Evolutionary conservation across 2,329 filamentous ascomycete genomes (phyloP).

Genomic region (Colletotrichum truncatum): DNA sequence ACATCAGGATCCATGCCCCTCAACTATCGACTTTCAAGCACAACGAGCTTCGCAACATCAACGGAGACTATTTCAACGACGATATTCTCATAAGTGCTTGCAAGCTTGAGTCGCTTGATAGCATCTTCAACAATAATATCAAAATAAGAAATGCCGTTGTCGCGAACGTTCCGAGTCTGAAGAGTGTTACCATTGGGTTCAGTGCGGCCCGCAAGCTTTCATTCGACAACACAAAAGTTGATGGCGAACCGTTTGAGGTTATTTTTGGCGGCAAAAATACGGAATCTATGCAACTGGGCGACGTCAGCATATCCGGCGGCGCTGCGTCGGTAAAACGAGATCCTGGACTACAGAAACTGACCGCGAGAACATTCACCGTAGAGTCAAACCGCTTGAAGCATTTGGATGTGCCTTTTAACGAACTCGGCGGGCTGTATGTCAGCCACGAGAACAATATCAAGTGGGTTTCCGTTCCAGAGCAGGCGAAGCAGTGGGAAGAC

Average conservation of each 20-base stretch:
- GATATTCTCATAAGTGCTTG: neutral
- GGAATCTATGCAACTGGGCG: neutral
- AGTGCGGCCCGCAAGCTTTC: neutral
- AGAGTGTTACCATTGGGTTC: neutral
- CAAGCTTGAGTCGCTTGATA: constrained; percentile 22
- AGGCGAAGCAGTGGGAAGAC: neutral
- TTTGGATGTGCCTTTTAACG: neutral
- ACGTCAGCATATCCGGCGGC: neutral
- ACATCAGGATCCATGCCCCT: neutral
- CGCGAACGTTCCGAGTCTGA: neutral
- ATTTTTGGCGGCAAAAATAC: neutral
- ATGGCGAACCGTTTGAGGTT: neutral
- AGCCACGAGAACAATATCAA: neutral
- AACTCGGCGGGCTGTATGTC: neutral
- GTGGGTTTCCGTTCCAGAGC: neutral
- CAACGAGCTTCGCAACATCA: neutral
- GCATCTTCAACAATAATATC: neutral
- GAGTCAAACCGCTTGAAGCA: neutral
- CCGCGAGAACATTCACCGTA: neutral
- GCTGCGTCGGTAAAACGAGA: neutral
- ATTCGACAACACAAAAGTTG: neutral
- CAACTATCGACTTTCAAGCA: neutral
- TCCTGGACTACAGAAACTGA: neutral
- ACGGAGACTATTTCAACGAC: neutral
- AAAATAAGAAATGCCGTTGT: neutral